Evolutionary conservation across 306 rosid genomes (phyloP).

Genomic region (Calophaca sinica): DNA sequence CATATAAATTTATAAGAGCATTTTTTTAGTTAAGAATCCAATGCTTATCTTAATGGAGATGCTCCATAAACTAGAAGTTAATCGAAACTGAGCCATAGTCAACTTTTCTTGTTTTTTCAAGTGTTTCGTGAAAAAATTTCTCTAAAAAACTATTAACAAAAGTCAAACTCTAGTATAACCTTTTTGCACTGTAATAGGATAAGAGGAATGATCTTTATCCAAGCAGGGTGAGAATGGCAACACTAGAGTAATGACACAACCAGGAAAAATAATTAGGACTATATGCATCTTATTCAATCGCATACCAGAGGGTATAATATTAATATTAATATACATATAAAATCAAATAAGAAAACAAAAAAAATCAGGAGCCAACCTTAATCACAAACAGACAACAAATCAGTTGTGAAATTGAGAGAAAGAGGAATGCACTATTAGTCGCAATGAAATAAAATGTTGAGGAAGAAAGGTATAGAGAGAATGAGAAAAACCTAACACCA

Average conservation of each 20-base stretch:
- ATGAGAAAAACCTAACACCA: constrained; percentile 63
- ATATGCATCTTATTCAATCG: not conserved
- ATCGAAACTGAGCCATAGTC: not conserved
- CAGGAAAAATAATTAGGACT: not conserved
- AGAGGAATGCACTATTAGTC: too few species aligned
- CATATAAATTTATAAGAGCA: too few species aligned
- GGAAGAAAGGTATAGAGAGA: too few species aligned
- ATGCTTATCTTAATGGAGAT: not conserved
- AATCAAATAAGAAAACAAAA: not conserved
- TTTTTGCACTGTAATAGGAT: too few species aligned
- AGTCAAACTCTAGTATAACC: not conserved
- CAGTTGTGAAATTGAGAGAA: not conserved
- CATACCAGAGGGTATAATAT: not conserved
- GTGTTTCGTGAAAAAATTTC: not conserved
- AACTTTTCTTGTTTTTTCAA: not conserved
- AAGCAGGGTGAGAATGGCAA: not conserved
- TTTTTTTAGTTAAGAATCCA: not conserved
- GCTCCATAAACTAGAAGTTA: not conserved
- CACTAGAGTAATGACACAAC: not conserved
- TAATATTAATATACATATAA: not conserved
- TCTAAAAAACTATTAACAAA: not conserved
- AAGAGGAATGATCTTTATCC: not conserved
- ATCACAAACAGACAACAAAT: not conserved
- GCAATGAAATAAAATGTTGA: too few species aligned
- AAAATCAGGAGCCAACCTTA: not conserved